Evolutionary conservation across 345 rosid species (phyloP).

Genomic region (Zanthoxylum bungeanum): DNA sequence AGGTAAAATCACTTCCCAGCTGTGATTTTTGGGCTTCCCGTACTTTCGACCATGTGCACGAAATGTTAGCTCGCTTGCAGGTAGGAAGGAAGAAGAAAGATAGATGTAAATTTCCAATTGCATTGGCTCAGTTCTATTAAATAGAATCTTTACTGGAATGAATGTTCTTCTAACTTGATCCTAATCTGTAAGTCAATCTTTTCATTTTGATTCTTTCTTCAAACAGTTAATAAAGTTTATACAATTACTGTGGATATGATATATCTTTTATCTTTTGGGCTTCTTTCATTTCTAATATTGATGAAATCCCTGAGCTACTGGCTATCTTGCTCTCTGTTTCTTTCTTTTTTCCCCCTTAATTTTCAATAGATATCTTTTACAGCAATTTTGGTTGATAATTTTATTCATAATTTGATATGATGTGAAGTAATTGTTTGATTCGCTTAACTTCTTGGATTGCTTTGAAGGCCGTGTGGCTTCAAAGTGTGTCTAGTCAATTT

Average conservation of each 20-base stretch:
- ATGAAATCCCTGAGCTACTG: not conserved
- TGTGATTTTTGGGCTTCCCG: not conserved
- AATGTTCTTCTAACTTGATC: not conserved
- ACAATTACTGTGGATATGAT: not conserved
- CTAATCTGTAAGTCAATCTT: not conserved
- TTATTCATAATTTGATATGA: not conserved
- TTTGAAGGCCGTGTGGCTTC: not conserved
- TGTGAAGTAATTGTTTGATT: not conserved
- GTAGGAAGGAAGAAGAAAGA: not conserved
- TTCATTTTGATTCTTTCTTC: not conserved
- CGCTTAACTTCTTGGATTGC: not conserved
- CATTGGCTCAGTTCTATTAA: not conserved
- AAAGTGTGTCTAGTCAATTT: not conserved
- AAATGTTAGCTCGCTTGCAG: not conserved
- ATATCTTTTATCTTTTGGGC: not conserved
- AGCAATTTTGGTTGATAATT: not conserved
- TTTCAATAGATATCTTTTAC: not conserved
- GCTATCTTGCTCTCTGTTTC: not conserved
- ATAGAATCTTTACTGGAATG: not conserved
- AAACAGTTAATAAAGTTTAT: not conserved
- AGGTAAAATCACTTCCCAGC: not conserved
- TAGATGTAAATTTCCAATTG: not conserved
- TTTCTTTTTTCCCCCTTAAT: not conserved
- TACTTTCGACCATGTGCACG: not conserved
- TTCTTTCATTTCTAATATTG: not conserved